Evolutionary conservation across 371 early-diverging fungal genomes (phyloP).

Genomic region (Rhizopus arrhizus): DNA sequence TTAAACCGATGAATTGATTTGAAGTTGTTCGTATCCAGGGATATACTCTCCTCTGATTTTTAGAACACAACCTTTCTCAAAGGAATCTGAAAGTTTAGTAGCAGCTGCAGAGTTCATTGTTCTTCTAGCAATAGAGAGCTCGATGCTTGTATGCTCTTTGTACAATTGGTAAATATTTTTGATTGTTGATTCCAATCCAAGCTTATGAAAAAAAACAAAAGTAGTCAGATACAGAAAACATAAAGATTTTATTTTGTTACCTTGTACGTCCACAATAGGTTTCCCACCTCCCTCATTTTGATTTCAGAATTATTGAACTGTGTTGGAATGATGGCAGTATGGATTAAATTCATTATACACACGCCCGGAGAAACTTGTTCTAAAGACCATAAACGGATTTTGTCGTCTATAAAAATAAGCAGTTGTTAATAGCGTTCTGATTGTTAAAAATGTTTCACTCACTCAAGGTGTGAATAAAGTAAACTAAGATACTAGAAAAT

Average conservation of each 20-base stretch:
- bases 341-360: slow-evolving; percentile 13
- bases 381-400: slow-evolving; percentile 15
- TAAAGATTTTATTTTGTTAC: slow-evolving; percentile 11
- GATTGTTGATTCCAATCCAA: slow-evolving; percentile 9
- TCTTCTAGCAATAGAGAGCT: slow-evolving; percentile 6
- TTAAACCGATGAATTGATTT: slow-evolving; percentile 4
- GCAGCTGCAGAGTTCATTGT: slow-evolving; percentile 5
- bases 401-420: slow-evolving; percentile 5
- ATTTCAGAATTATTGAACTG: slow-evolving; percentile 6
- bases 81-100: slow-evolving; percentile 2
- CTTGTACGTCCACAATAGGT: slow-evolving; percentile 13
- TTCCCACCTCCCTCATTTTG: slow-evolving; percentile 8
- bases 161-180: neutral
- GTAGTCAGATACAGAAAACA: slow-evolving; percentile 8
- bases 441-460: slow-evolving; percentile 2
- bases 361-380: slow-evolving; percentile 17
- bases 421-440: neutral
- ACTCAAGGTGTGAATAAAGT: slow-evolving; percentile 3
- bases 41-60: slow-evolving; percentile 19
- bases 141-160: slow-evolving; percentile 8
- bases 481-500: neutral
- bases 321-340: slow-evolving; percentile 8
- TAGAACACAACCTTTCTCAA: slow-evolving; percentile 13
- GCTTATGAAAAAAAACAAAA: slow-evolving; percentile 8
- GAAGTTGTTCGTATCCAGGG: slow-evolving; percentile 10